phyloP scores from a whole-genome alignment of 2,329 filamentous ascomycete genomes.

The Xylariales sp. region DNA sequence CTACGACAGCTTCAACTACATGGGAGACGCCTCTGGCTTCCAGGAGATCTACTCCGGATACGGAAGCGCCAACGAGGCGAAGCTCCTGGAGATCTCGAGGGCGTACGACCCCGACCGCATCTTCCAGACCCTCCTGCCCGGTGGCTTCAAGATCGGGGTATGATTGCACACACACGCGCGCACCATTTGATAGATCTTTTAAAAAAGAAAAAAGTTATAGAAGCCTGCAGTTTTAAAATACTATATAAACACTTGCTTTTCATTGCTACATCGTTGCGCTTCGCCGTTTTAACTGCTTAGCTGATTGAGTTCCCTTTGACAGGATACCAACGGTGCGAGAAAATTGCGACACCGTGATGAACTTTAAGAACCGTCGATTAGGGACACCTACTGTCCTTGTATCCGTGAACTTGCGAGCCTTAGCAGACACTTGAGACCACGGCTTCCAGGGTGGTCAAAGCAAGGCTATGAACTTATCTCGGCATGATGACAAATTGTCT shows the following conservation, averaged over 20 bases:
- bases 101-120: constrained; percentile 19
- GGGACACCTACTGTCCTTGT: too few species aligned
- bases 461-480: too few species aligned
- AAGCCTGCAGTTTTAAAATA: background rate
- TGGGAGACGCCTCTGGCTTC: constrained; percentile 29
- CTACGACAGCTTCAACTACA: constrained; percentile 34
- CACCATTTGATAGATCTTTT: too few species aligned
- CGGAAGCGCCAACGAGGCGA: constrained; percentile 25
- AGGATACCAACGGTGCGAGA: too few species aligned
- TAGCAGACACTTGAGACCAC: too few species aligned
- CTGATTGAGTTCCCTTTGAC: background rate
- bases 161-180: too few species aligned
- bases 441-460: too few species aligned
- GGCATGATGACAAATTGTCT: too few species aligned
- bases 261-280: background rate
- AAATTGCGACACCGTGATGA: too few species aligned
- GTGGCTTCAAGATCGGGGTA: constrained; percentile 12
- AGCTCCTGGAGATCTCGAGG: constrained; percentile 14
- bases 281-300: background rate
- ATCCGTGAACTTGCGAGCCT: too few species aligned
- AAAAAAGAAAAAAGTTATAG: too few species aligned
- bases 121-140: constrained; percentile 11
- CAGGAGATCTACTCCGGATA: constrained; percentile 31
- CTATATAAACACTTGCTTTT: background rate
- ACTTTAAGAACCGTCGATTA: too few species aligned